Conservation (phyloP, 2,329 filamentous ascomycete species). For the Diplodia seriata region DNA sequence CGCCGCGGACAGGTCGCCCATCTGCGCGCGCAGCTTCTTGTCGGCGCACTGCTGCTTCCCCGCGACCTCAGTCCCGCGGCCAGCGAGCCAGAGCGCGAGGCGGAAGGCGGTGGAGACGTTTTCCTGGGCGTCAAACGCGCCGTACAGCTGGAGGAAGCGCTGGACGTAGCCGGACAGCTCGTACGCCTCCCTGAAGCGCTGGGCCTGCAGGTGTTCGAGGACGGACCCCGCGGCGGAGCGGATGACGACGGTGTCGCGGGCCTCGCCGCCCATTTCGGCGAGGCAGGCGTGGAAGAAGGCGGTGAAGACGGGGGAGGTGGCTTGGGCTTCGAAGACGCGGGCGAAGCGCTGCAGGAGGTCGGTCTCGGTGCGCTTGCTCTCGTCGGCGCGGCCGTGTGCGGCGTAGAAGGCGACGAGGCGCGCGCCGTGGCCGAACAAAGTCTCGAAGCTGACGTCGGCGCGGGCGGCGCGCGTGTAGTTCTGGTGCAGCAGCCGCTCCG, state of each 20-base stretch:
- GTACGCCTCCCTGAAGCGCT: slow-evolving; percentile 43
- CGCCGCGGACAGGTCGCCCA: slow-evolving; percentile 48
- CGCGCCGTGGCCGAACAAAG: slow-evolving; percentile 41
- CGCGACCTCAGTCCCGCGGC: slow-evolving; percentile 35
- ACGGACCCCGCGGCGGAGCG: slow-evolving; percentile 40
- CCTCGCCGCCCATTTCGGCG: slow-evolving; percentile 37
- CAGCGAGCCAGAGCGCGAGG: slow-evolving; percentile 42
- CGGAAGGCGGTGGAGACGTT: slow-evolving; percentile 49
- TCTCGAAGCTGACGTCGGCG: slow-evolving; percentile 49
- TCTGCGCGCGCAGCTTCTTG: slow-evolving; percentile 46
- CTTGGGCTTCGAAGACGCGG: slow-evolving; percentile 41
- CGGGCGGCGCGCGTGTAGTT: slow-evolving; percentile 40
- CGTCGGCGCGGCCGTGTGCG: slow-evolving; percentile 38
- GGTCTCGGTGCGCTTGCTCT: slow-evolving; percentile 40
- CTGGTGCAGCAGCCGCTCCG: slow-evolving; percentile 45
- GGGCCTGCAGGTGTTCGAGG: slow-evolving; percentile 39
- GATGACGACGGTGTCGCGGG: slow-evolving; percentile 38
- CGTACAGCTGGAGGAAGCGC: slow-evolving; percentile 42
- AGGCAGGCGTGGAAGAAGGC: slow-evolving; percentile 43
- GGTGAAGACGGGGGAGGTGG: slow-evolving; percentile 38
- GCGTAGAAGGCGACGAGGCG: slow-evolving; percentile 42
- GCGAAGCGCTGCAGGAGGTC: slow-evolving; percentile 37
- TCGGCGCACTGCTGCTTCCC: slow-evolving; percentile 40
- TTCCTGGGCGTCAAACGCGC: slow-evolving; percentile 41
- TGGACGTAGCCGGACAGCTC: slow-evolving; percentile 43